Conservation (phyloP, 768 basidiomycete genomes). For the Termitomyces sp. region DNA sequence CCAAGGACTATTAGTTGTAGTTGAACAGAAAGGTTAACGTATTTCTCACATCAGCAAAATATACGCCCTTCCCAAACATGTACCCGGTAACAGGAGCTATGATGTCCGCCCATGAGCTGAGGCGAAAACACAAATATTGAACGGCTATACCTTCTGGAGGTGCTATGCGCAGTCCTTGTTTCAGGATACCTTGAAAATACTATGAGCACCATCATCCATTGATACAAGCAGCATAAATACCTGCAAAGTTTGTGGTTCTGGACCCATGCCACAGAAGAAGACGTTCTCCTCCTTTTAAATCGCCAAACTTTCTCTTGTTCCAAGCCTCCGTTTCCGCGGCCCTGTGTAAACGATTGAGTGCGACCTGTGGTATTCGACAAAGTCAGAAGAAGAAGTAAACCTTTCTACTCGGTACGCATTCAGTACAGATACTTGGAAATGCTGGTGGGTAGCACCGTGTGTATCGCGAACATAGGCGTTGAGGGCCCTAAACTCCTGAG, state of each 20-base stretch:
- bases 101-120: neutral
- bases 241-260: constrained; percentile 57
- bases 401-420: constrained; percentile 53
- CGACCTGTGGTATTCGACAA: neutral
- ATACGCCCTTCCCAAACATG: constrained; percentile 66
- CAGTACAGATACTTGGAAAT: constrained; percentile 34
- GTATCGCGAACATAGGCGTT: constrained; percentile 46
- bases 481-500: constrained; percentile 43
- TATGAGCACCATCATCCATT: neutral
- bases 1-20: neutral
- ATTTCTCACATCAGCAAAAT: constrained; percentile 51
- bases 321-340: constrained; percentile 28
- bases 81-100: constrained; percentile 49
- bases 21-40: neutral
- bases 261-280: constrained; percentile 62
- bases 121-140: neutral
- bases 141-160: constrained; percentile 48
- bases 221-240: constrained; percentile 17
- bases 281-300: constrained; percentile 41
- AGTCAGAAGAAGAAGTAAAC: constrained; percentile 17
- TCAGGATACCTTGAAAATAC: constrained; percentile 39
- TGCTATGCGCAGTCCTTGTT: constrained; percentile 58
- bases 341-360: constrained; percentile 7
- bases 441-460: constrained; percentile 49
- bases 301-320: constrained; percentile 38